Percentiles rank a stretch among this genome's conserved stretches.
phyloP scores from a whole-genome alignment of 2,329 filamentous ascomycete genomes.

The Pleurostoma richardsiae region DNA sequence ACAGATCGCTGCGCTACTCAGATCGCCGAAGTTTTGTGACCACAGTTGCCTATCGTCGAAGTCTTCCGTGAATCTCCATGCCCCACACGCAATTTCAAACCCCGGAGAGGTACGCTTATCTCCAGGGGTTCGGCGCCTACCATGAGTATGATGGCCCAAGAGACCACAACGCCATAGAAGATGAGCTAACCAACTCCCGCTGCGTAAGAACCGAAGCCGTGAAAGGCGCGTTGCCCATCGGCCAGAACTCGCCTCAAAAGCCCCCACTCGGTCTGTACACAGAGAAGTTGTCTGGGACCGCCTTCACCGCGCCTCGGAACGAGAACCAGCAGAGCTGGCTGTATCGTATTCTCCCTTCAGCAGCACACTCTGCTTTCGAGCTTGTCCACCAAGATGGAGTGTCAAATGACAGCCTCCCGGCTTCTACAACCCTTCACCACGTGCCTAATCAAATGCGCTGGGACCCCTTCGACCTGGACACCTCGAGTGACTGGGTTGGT shows the following conservation, averaged over 20 bases:
- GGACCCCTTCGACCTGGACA: slow-evolving; percentile 71
- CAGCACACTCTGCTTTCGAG: slow-evolving; percentile 37
- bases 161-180: background rate
- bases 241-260: slow-evolving; percentile 67
- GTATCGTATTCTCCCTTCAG: slow-evolving; percentile 52
- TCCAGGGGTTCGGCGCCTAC: background rate
- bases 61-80: background rate
- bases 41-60: too few species aligned
- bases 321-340: slow-evolving; percentile 58
- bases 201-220: slow-evolving; percentile 56
- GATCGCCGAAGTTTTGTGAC: too few species aligned
- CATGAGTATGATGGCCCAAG: background rate
- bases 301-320: slow-evolving; percentile 53
- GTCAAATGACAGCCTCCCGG: too few species aligned
- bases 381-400: slow-evolving; percentile 33
- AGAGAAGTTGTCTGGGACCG: slow-evolving; percentile 59
- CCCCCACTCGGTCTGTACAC: slow-evolving; percentile 64
- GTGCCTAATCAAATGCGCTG: slow-evolving; percentile 82
- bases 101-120: background rate
- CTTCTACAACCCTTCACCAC: slow-evolving; percentile 44
- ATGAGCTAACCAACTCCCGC: slow-evolving; percentile 2
- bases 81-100: background rate
- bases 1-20: too few species aligned
- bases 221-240: slow-evolving; percentile 60
- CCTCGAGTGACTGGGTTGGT: slow-evolving; percentile 41